Percentiles rank a stretch among this genome's conserved stretches.
phyloP scores from a whole-genome alignment of 2,329 filamentous ascomycete species.

The Sporothrix humicola region DNA sequence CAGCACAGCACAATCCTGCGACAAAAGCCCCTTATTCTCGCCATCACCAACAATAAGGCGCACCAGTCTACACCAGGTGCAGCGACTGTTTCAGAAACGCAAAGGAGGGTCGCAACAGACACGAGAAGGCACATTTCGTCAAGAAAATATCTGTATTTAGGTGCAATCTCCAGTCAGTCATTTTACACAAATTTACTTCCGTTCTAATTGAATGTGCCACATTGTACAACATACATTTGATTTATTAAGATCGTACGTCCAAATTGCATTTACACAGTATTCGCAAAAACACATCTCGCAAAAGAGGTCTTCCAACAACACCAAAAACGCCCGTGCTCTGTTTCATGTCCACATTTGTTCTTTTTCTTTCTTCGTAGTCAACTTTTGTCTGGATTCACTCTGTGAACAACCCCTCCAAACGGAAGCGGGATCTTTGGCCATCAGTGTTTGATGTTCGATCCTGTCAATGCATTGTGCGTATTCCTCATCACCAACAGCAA shows the following conservation, averaged over 20 bases:
- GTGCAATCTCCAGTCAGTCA: no score
- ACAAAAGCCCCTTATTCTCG: neutral
- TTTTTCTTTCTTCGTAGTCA: conserved; percentile 4
- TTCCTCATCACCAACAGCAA: no score
- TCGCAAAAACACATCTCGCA: neutral
- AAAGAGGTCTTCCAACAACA: neutral
- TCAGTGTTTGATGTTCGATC: conserved; percentile 21
- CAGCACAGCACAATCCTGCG: neutral
- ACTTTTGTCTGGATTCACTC: neutral
- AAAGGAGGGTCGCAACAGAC: neutral
- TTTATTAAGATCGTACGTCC: no score
- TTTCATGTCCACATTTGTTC: conserved; percentile 20
- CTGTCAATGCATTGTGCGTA: neutral
- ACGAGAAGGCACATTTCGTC: neutral
- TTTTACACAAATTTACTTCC: no score
- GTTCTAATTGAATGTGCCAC: no score
- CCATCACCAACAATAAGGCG: neutral
- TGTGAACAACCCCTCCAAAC: neutral
- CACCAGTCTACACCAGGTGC: neutral
- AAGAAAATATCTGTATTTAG: no score
- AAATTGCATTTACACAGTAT: no score
- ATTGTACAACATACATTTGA: no score
- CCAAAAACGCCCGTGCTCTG: neutral
- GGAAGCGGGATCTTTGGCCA: neutral
- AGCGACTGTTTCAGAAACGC: neutral